Evolutionary conservation across 2,329 filamentous ascomycete species (phyloP).

Genomic region (Hymenotorrendiella dingleyae): DNA sequence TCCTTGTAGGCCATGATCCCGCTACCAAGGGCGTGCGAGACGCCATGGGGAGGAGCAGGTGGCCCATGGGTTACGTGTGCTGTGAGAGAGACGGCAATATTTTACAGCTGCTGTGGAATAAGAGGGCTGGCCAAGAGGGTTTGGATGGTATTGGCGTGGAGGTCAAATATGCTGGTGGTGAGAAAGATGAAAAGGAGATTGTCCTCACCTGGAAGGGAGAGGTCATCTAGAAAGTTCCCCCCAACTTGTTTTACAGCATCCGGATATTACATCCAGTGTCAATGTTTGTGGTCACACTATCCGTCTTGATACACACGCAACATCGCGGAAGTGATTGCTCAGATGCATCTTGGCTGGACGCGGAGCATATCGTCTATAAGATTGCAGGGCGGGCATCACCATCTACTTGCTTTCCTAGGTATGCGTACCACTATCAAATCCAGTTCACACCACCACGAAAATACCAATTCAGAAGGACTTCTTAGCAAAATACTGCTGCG

Average conservation of each 20-base stretch:
- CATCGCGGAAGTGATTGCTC: too few species aligned
- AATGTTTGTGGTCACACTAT: conserved; percentile 5
- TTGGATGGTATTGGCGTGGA: conserved; percentile 54
- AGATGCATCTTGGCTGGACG: too few species aligned
- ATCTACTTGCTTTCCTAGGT: too few species aligned
- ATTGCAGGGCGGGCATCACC: too few species aligned
- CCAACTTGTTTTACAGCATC: background rate
- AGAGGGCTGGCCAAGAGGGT: conserved; percentile 53
- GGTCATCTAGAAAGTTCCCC: conserved; percentile 9
- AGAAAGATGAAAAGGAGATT: conserved; percentile 34
- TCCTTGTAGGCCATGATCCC: conserved; percentile 62
- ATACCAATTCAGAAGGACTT: too few species aligned
- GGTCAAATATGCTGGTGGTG: conserved; percentile 35
- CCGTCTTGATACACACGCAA: too few species aligned
- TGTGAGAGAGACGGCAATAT: conserved; percentile 53
- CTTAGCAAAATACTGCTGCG: too few species aligned
- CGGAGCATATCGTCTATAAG: too few species aligned
- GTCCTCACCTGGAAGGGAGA: conserved; percentile 48
- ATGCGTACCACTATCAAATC: too few species aligned
- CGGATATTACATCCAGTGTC: too few species aligned
- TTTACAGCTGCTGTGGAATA: conserved; percentile 69
- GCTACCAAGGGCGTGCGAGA: conserved; percentile 77
- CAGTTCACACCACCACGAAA: too few species aligned
- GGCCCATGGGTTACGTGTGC: conserved; percentile 67
- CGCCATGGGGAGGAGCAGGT: conserved; percentile 58